A percentile compares a stretch with the other conserved stretches of the same genome.
Evolutionary conservation across 1,139 yeast genomes (phyloP).

Genomic region (Yamadazyma dendronema): DNA sequence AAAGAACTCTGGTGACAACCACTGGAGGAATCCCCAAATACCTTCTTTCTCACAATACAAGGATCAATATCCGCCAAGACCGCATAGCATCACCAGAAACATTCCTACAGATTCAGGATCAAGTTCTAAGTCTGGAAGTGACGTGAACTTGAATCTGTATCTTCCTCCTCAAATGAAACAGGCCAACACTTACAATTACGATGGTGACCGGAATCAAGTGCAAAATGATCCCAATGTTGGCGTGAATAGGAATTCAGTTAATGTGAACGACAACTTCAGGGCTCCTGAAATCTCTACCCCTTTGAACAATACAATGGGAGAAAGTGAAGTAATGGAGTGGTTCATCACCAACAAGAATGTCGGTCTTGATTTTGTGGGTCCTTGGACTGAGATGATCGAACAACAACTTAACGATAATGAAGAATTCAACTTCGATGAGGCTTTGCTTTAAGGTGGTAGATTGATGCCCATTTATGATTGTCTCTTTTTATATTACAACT

Average conservation of each 20-base stretch:
- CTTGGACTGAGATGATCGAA: slow-evolving; percentile 85
- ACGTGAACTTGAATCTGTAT: slow-evolving; percentile 3
- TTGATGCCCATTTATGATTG: background rate
- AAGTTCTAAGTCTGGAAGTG: slow-evolving; percentile 3
- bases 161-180: slow-evolving; percentile 1
- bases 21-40: background rate
- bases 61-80: background rate
- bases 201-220: background rate
- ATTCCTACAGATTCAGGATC: background rate
- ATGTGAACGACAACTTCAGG: background rate
- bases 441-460: slow-evolving; percentile 4
- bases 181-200: background rate
- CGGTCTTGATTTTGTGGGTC: slow-evolving; percentile 85
- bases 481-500: no score
- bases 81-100: background rate
- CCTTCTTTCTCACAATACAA: no score
- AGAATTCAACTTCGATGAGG: slow-evolving; percentile 32
- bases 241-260: background rate
- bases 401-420: slow-evolving; percentile 47
- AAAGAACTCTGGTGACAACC: slow-evolving; percentile 17
- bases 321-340: slow-evolving; percentile 69
- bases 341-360: slow-evolving; percentile 62
- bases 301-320: slow-evolving; percentile 30
- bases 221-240: background rate
- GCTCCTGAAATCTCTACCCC: slow-evolving; percentile 15